Evolutionary conservation across 768 basidiomycete genomes (phyloP).

Genomic region (Cyclocybe cylindracea): DNA sequence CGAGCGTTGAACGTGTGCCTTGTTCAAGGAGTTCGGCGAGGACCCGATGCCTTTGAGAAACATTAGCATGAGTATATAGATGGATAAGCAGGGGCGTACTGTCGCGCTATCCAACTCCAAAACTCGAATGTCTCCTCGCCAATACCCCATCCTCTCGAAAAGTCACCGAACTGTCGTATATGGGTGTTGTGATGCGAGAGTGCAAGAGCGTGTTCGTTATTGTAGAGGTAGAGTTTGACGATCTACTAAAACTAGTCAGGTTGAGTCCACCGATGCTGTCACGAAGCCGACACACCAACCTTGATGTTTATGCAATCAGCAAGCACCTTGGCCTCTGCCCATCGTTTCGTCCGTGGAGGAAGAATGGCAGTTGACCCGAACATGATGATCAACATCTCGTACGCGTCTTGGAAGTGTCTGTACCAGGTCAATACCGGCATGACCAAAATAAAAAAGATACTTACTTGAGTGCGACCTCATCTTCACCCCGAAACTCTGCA

Average conservation of each 20-base stretch:
- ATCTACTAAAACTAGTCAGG: constrained; percentile 49
- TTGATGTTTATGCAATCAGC: constrained; percentile 93
- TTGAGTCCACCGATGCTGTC: background rate
- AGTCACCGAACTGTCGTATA: constrained; percentile 80
- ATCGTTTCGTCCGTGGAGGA: constrained; percentile 92
- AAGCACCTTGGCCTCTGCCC: constrained; percentile 98
- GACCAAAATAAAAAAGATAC: constrained; percentile 1
- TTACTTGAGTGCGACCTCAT: constrained; percentile 91
- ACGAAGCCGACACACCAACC: constrained; percentile 38
- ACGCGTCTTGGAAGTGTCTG: constrained; percentile 95
- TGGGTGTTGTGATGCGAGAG: constrained; percentile 85
- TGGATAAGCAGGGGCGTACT: constrained; percentile 50
- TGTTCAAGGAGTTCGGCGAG: constrained; percentile 91
- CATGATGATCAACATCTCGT: constrained; percentile 81
- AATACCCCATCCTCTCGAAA: constrained; percentile 92
- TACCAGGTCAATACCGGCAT: constrained; percentile 8
- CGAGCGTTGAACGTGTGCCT: constrained; percentile 63
- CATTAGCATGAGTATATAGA: background rate
- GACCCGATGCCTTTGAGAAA: constrained; percentile 67
- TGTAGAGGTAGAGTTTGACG: constrained; percentile 88
- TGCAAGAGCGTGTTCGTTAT: constrained; percentile 80
- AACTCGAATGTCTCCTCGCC: constrained; percentile 96
- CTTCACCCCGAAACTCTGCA: constrained; percentile 91
- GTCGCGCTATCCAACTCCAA: constrained; percentile 95
- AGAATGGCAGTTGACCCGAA: constrained; percentile 85